A percentile compares a stretch with the other conserved stretches of the same genome.
Evolutionary conservation across 2,329 filamentous ascomycete genomes (phyloP).

Genomic region (Paecilomyces niveus): DNA sequence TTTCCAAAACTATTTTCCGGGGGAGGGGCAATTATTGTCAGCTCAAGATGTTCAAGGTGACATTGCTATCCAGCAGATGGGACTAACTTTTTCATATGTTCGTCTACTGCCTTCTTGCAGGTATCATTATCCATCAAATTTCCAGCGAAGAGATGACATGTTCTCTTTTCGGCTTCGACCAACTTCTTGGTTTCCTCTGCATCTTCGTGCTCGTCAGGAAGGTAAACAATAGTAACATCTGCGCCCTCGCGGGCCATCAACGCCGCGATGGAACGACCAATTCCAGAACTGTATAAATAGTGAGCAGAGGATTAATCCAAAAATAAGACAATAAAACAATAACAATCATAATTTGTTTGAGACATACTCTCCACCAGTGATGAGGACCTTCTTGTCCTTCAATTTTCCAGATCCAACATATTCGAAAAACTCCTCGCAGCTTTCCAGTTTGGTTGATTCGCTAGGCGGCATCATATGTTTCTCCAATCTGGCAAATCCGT

Average conservation of each 20-base stretch:
- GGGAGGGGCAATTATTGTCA: slow-evolving; percentile 1
- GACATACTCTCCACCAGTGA: slow-evolving; percentile 51
- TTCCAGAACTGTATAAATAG: slow-evolving; percentile 40
- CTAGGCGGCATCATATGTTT: slow-evolving; percentile 22
- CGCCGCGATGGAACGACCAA: slow-evolving; percentile 49
- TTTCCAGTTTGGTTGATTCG: slow-evolving; percentile 28
- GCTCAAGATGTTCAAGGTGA: neutral
- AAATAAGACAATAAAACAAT: too few species aligned
- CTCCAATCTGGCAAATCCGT: slow-evolving; percentile 7
- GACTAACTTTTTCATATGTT: slow-evolving; percentile 44
- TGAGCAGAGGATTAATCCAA: neutral
- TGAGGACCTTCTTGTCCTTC: slow-evolving; percentile 44
- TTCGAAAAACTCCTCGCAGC: slow-evolving; percentile 19
- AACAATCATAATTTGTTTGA: neutral
- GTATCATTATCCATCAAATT: slow-evolving; percentile 45
- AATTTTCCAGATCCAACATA: slow-evolving; percentile 45
- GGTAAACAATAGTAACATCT: slow-evolving; percentile 49
- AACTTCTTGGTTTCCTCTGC: slow-evolving; percentile 47
- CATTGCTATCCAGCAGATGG: neutral
- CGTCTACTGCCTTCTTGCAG: slow-evolving; percentile 46
- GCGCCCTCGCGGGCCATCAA: slow-evolving; percentile 54
- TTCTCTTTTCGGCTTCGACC: slow-evolving; percentile 45
- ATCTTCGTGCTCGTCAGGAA: slow-evolving; percentile 50
- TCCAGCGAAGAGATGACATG: slow-evolving; percentile 43
- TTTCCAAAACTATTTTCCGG: slow-evolving; percentile 26